Conservation (phyloP, 208 protist genomes). For the Jaenimonas drosophilae region DNA sequence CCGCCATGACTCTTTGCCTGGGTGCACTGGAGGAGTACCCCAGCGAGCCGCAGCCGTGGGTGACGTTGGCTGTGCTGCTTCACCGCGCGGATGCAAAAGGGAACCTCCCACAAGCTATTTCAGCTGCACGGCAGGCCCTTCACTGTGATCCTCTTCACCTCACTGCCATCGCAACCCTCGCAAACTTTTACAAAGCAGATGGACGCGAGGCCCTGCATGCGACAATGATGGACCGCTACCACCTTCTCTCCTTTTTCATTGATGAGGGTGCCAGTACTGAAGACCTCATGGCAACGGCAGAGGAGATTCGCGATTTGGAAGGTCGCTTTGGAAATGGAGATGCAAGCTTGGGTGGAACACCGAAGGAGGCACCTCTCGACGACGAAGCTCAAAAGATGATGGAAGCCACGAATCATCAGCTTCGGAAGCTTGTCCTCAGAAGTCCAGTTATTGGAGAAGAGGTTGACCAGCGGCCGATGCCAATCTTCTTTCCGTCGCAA, state of each 20-base stretch:
- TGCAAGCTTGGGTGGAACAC: too few species aligned
- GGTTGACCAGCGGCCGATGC: too few species aligned
- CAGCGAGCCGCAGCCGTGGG: slow-evolving; percentile 39
- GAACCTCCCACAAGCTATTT: slow-evolving; percentile 40
- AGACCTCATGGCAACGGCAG: slow-evolving; percentile 35
- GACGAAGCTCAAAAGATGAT: too few species aligned
- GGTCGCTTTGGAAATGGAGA: too few species aligned
- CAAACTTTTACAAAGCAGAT: slow-evolving; percentile 66
- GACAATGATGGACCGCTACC: slow-evolving; percentile 72
- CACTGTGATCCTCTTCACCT: slow-evolving; percentile 50
- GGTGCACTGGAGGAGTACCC: slow-evolving; percentile 62
- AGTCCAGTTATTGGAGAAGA: too few species aligned
- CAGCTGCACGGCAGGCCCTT: slow-evolving; percentile 50
- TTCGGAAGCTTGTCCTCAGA: too few species aligned
- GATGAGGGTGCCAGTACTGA: slow-evolving; percentile 36
- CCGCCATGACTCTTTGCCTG: too few species aligned
- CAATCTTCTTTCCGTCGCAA: too few species aligned
- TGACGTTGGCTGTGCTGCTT: slow-evolving; percentile 49
- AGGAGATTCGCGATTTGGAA: slow-evolving; percentile 48
- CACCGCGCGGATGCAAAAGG: slow-evolving; percentile 43
- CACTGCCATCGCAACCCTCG: slow-evolving; percentile 34
- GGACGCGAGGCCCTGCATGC: slow-evolving; percentile 35
- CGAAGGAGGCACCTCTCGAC: too few species aligned
- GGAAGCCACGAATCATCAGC: too few species aligned
- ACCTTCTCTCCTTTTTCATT: slow-evolving; percentile 41